Base-by-base conservation (phyloP, 164 flowering plant species). In the Euptelea pleiosperma region DNA sequence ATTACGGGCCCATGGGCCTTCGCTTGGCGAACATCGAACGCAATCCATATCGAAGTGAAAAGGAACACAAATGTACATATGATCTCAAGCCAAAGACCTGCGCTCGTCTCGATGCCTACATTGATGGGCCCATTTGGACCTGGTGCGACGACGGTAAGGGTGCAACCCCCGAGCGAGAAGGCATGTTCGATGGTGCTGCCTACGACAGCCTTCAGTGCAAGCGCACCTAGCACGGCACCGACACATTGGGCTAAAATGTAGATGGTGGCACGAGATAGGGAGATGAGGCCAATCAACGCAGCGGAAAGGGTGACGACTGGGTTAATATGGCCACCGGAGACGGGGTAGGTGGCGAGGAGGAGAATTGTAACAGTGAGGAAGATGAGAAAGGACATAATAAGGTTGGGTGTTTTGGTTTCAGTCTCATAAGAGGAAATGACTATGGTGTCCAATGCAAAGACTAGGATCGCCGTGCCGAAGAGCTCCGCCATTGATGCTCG, bases 301-400 rank as follows among this genome's bases (percentile, higher is more conserved):
- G 85, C 83, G 0, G 85, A 61, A 61, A 82, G 60, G 47, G 80
- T 71, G 58, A 82, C 55, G 4, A 66, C 50, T 0, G 90, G 86
- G 64, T 77, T 84, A 29, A 80, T 66, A 60, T 82, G 90, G 57
- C 90, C 86, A 1, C 90, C 86, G 25, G 86, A 82, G 16, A 82
- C 40, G 0, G 86, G 85, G 41, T 25, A 44, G 3, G 75, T 75
- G 29, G 83, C 82, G 0, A 80, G 73, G 31, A 81, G 80, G 55
- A 84, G 70, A 15, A 82, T 52, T 8, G 83, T 61, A 28, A 80
- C 52, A 3, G 65, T 45, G 19, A 78, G 12, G 44, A 72, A 71
- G 1, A 75, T 45, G 18, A 78, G 59, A 31, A 65, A 4, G 15
- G 85, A 58, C 50, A 75, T 53, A 8, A 82, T 6, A 0, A 84